These are phyloP conservation scores for Vigna nakashimae DNA, from an alignment of 306 rosid species.

Conservation along the genomic window DNA sequence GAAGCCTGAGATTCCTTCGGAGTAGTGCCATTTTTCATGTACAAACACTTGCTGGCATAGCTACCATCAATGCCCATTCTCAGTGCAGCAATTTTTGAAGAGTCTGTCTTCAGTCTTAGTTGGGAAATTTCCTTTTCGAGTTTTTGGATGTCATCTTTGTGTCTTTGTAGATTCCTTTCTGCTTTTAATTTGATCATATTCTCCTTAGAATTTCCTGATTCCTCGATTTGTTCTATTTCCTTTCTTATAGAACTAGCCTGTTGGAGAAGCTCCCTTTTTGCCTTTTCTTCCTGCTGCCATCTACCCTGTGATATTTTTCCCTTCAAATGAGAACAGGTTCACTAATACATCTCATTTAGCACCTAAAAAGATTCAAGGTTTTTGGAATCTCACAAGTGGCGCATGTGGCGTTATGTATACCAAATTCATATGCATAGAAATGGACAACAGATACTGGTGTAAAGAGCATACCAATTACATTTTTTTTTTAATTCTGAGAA, in stretches of 20 bases:
- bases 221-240: conserved; percentile 78
- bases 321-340: conserved; percentile 58
- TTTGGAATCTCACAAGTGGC: conserved; percentile 34
- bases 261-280: conserved; percentile 61
- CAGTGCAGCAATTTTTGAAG: conserved; percentile 83
- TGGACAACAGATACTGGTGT: conserved; percentile 7
- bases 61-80: conserved; percentile 75
- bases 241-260: conserved; percentile 63
- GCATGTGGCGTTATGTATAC: conserved; percentile 1
- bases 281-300: conserved; percentile 69
- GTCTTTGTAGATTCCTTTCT: conserved; percentile 64
- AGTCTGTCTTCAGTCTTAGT: conserved; percentile 73
- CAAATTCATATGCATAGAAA: conserved; percentile 26
- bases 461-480: not conserved
- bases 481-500: conserved; percentile 6
- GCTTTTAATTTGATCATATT: conserved; percentile 64
- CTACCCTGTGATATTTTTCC: conserved; percentile 70
- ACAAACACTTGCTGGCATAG: conserved; percentile 55
- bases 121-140: conserved; percentile 79
- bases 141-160: conserved; percentile 72
- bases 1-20: conserved; percentile 45
- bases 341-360: conserved; percentile 48
- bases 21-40: conserved; percentile 50
- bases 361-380: conserved; percentile 38
- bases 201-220: conserved; percentile 67